Conservation (phyloP, 768 basidiomycete genomes). For the Kwoniella bestiolae region DNA sequence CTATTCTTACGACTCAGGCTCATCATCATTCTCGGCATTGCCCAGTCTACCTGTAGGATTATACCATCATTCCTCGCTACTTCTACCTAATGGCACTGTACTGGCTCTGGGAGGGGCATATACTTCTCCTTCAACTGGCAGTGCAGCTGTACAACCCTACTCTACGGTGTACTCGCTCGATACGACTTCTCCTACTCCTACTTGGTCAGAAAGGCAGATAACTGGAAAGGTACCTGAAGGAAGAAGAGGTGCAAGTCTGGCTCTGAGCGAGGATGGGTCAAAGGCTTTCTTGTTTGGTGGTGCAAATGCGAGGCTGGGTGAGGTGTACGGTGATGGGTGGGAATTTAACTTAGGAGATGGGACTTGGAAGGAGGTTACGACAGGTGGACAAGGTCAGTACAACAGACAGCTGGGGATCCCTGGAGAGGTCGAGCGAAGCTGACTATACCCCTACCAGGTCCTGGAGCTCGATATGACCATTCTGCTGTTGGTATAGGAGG, state of each 20-base stretch:
- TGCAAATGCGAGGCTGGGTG: constrained; percentile 63
- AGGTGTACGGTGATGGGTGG: constrained; percentile 52
- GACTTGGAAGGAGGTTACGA: constrained; percentile 74
- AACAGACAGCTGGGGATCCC: constrained; percentile 53
- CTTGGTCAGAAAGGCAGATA: constrained; percentile 66
- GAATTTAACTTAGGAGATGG: constrained; percentile 35
- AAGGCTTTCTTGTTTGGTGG: constrained; percentile 80
- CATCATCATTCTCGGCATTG: constrained; percentile 65
- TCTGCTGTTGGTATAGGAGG: constrained; percentile 67
- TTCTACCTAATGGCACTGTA: constrained; percentile 71
- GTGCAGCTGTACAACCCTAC: constrained; percentile 63
- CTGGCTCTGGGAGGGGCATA: constrained; percentile 72
- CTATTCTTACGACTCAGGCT: constrained; percentile 65
- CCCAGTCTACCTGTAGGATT: constrained; percentile 69
- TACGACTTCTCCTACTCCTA: constrained; percentile 61
- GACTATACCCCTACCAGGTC: constrained; percentile 60
- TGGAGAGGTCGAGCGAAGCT: not conserved
- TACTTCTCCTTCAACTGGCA: constrained; percentile 58
- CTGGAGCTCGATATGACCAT: constrained; percentile 75
- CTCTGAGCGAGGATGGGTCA: constrained; percentile 57
- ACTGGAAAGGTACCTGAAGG: constrained; percentile 60
- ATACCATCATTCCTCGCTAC: constrained; percentile 72
- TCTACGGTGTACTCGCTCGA: constrained; percentile 69
- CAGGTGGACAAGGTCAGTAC: constrained; percentile 59
- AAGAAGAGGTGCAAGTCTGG: constrained; percentile 40